Evolutionary conservation across 306 rosid genomes (phyloP).

Genomic region (Notholithocarpus densiflorus): DNA sequence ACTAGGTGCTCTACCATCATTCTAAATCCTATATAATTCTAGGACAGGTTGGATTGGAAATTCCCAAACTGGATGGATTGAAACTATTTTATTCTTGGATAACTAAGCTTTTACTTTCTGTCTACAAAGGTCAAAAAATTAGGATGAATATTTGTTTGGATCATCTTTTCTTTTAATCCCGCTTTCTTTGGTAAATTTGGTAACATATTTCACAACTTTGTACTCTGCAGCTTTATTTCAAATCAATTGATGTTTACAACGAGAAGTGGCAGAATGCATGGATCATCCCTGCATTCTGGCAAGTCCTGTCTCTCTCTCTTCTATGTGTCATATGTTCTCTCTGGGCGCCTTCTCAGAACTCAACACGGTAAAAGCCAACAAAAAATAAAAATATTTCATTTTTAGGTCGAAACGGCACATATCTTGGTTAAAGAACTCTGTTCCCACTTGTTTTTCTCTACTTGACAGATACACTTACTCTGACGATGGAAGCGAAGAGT

Average conservation of each 20-base stretch:
- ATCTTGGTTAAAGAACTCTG: not conserved
- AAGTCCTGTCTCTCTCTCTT: conserved; percentile 53
- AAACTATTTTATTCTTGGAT: not conserved
- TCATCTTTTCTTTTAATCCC: not conserved
- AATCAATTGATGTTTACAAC: conserved; percentile 51
- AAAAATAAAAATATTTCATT: not conserved
- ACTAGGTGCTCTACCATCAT: not conserved
- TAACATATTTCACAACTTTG: not conserved
- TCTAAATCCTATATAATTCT: not conserved
- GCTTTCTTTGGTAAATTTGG: not conserved
- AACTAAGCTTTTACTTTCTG: not conserved
- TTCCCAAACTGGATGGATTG: not conserved
- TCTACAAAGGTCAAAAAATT: not conserved
- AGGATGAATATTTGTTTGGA: not conserved
- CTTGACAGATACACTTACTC: conserved; percentile 71
- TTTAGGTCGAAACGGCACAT: not conserved
- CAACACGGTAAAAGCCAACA: conserved; percentile 58
- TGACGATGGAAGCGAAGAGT: conserved; percentile 67
- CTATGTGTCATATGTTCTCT: conserved; percentile 52
- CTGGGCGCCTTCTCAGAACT: conserved; percentile 74
- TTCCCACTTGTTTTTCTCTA: not conserved
- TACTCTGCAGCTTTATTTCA: conserved; percentile 53
- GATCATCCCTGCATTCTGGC: conserved; percentile 71
- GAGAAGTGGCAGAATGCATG: conserved; percentile 67
- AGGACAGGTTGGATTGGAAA: not conserved